Base-by-base conservation (phyloP, 345 rosid genomes). In the Bruguiera gymnorhiza region DNA sequence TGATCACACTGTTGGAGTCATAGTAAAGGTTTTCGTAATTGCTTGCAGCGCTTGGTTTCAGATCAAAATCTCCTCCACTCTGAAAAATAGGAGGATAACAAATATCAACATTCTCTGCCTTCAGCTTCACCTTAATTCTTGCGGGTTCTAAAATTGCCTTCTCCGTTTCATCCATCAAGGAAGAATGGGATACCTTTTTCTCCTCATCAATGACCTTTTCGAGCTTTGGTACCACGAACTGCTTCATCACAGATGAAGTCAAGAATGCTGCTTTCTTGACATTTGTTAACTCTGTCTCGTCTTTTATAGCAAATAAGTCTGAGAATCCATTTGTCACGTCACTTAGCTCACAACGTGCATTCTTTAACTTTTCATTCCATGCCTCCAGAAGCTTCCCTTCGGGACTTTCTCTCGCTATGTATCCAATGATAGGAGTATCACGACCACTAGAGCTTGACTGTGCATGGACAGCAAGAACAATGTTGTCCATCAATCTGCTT, bases 71-170 rank as follows among this genome's bases (percentile, higher is more conserved):
- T 23, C 91, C 97, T 67, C 99, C 99, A 72, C 97, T 94, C 76
- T 92, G 99, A 73, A 94, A 92, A 63, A 94, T 87, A 1, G 97
- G 97, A 64, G 97, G 99, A 70, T 94, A 94, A 74, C 99, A 94
- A 52, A 91, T 92, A 72, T 94, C 99, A 55, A 94, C 93, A 71
- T 92, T 94, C 73, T 87, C 97, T 48, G 95, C 84, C 87, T 77
- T 92, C 75, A 91, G 84, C 87, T 92, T 94, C 73, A 88, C 93
- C 74, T 85, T 82, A 68, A 90, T 90, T 75, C 79, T 87, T 39
- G 95, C 70, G 39, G 99, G 97, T 73, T 91, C 93, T 67, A 89
- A 54, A 73, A 94, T 88, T 3, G 96, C 83, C 83, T 91, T 91
- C 86, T 94, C 93, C 1, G 97, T 81, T 63, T 89, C 86, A 75